phyloP scores from a whole-genome alignment of 73 alveolate genomes.

The Urostyla sp. region DNA sequence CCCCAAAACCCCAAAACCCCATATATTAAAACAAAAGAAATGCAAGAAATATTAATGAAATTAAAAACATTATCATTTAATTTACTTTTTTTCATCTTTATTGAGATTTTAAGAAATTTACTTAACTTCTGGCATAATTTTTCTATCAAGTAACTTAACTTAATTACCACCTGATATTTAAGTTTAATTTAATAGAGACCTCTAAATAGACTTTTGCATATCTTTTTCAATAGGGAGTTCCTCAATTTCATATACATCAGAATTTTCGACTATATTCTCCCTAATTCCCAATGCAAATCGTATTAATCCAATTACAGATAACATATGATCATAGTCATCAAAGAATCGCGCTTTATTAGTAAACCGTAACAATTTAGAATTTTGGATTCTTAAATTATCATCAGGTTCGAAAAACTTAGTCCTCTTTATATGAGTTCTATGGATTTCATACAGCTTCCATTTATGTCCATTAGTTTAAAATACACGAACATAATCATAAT shows the following conservation, averaged over 20 bases:
- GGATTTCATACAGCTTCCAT: conserved; percentile 69
- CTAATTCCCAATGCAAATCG: conserved; percentile 71
- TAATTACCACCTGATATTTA: no score
- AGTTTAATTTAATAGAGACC: conserved; percentile 1
- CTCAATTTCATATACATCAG: conserved; percentile 53
- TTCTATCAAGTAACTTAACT: no score
- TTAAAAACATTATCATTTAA: no score
- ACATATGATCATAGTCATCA: conserved; percentile 78
- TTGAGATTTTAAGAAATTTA: no score
- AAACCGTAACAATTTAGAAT: conserved; percentile 8
- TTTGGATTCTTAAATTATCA: neutral
- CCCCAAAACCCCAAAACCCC: no score
- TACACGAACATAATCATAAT: conserved; percentile 56
- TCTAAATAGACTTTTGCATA: conserved; percentile 25
- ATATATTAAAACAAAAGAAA: no score
- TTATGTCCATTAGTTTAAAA: conserved; percentile 67
- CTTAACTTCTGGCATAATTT: no score
- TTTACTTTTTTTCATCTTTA: no score
- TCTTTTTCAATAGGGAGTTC: conserved; percentile 47
- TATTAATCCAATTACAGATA: conserved; percentile 69
- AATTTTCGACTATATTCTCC: conserved; percentile 65
- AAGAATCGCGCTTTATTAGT: conserved; percentile 54
- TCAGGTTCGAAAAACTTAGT: conserved; percentile 73
- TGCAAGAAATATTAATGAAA: no score
- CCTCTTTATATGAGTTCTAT: conserved; percentile 57